phyloP scores from a whole-genome alignment of 2,329 filamentous ascomycete genomes.

The Paracoccidioides lutzii region DNA sequence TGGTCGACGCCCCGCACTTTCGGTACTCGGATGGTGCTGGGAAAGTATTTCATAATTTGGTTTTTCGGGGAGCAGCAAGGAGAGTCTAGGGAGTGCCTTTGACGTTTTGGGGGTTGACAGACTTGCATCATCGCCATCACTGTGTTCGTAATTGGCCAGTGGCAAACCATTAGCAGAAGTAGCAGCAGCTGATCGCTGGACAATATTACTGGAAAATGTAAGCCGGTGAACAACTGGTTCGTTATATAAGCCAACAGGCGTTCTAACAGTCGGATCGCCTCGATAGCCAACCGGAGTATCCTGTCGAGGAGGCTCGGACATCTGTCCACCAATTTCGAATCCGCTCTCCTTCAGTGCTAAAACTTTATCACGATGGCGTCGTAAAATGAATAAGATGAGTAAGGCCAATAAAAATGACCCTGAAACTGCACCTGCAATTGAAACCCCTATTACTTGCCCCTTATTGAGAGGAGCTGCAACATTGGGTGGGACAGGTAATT shows the following conservation, averaged over 20 bases:
- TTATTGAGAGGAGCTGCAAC: background rate
- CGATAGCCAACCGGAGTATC: conserved; percentile 10
- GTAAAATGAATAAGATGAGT: conserved; percentile 21
- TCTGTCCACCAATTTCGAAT: conserved; percentile 28
- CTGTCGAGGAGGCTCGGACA: conserved; percentile 22
- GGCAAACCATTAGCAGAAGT: background rate
- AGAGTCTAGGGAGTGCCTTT: conserved; percentile 25
- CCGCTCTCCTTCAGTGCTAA: conserved; percentile 15
- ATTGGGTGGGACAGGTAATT: background rate
- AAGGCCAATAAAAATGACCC: conserved; percentile 24
- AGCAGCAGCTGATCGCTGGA: background rate
- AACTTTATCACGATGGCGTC: conserved; percentile 17
- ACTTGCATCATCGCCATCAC: background rate
- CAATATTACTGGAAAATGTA: background rate
- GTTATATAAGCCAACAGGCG: conserved; percentile 10
- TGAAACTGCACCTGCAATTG: conserved; percentile 24
- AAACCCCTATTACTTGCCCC: conserved; percentile 19
- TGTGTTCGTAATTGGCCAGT: background rate
- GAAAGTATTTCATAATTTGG: conserved; percentile 25
- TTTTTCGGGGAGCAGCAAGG: conserved; percentile 25
- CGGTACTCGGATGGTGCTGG: conserved; percentile 24
- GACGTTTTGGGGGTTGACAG: conserved; percentile 17
- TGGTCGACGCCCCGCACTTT: conserved; percentile 14
- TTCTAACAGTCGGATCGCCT: conserved; percentile 1
- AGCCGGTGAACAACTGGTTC: conserved; percentile 1